Evolutionary conservation across 345 rosid species (phyloP).

Genomic region (Aegle marmelos): DNA sequence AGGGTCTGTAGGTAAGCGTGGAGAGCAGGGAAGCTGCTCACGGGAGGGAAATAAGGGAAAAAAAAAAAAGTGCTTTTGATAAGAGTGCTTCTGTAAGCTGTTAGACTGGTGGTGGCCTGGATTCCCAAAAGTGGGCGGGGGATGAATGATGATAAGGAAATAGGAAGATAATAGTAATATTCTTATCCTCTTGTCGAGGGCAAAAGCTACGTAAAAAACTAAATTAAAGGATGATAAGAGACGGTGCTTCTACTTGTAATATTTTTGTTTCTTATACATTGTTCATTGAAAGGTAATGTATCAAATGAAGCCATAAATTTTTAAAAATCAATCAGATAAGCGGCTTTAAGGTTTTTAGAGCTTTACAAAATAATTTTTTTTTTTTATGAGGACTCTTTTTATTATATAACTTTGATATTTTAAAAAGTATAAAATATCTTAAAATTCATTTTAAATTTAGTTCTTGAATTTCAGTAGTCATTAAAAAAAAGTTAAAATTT

Average conservation of each 20-base stretch:
- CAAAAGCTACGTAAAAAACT: neutral
- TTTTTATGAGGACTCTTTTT: no score
- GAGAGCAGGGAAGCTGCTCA: no score
- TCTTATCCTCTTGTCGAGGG: conserved; percentile 4
- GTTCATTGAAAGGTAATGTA: neutral
- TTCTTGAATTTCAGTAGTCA: no score
- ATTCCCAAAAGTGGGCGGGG: neutral
- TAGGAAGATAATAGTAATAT: neutral
- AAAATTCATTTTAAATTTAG: no score
- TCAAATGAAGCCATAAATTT: neutral
- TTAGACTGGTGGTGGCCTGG: neutral
- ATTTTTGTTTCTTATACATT: neutral
- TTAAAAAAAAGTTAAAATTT: no score
- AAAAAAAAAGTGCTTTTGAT: no score
- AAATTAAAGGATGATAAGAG: neutral
- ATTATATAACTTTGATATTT: no score
- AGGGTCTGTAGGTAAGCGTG: no score
- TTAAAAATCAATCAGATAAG: neutral
- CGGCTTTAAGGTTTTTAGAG: no score
- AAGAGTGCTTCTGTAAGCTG: neutral
- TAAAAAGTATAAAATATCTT: no score
- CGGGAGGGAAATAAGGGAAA: no score
- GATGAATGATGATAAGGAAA: neutral
- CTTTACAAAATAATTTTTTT: no score
- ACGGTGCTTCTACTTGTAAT: neutral